phyloP scores from a whole-genome alignment of 2,329 filamentous ascomycete genomes.

The Ascocoryne sarcoides region DNA sequence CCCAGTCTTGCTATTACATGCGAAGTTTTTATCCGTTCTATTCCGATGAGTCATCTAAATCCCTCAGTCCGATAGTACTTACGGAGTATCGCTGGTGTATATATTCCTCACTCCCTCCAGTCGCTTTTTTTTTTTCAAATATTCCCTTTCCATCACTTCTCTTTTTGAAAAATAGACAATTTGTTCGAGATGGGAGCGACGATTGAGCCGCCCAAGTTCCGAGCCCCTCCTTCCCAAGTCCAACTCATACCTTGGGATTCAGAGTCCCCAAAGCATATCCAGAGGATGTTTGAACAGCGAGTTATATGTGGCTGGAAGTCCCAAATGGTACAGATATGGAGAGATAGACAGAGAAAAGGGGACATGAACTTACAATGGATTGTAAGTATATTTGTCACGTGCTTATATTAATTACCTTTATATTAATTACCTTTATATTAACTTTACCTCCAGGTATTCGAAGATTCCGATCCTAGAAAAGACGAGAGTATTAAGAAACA shows the following conservation, averaged over 20 bases:
- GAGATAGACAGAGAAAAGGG: slow-evolving; percentile 12
- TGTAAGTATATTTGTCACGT: slow-evolving; percentile 9
- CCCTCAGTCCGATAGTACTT: no score
- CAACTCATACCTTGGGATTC: slow-evolving; percentile 38
- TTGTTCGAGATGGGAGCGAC: slow-evolving; percentile 15
- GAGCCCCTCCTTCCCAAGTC: slow-evolving; percentile 17
- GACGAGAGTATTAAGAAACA: slow-evolving; percentile 9
- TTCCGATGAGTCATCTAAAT: no score
- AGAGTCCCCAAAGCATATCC: slow-evolving; percentile 31
- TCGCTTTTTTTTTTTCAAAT: no score
- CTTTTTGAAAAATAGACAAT: no score
- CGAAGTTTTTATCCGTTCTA: no score
- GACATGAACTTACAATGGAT: slow-evolving; percentile 18
- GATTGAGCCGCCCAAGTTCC: background rate
- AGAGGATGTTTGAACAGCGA: slow-evolving; percentile 36
- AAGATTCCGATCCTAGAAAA: slow-evolving; percentile 1
- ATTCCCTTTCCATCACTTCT: no score
- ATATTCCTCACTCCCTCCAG: no score
- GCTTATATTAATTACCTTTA: background rate
- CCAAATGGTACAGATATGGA: slow-evolving; percentile 27
- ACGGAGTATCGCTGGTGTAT: no score
- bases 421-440: background rate
- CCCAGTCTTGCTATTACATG: no score
- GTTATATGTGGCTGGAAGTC: slow-evolving; percentile 38
- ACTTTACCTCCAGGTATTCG: slow-evolving; percentile 5